phyloP scores from a whole-genome alignment of 108 stramenopile genomes.

The Skeletonema menzelii region DNA sequence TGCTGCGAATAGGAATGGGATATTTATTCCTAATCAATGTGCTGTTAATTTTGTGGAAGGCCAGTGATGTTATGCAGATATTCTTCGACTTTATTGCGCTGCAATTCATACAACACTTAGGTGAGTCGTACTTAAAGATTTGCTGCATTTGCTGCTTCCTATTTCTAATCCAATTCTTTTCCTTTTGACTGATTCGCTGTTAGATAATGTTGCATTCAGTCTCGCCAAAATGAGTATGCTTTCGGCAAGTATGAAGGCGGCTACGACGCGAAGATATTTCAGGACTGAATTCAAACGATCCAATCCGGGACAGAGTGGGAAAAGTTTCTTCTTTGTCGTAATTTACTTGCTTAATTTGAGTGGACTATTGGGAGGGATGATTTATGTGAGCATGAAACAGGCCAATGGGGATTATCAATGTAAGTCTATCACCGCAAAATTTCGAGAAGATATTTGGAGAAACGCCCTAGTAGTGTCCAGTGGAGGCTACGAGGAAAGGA shows the following conservation, averaged over 20 bases:
- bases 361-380: neutral
- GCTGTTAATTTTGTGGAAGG: neutral
- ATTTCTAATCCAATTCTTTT: too few species aligned
- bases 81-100: neutral
- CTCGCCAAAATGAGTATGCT: neutral
- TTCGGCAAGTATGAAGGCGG: neutral
- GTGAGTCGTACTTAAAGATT: neutral
- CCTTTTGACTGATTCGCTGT: too few species aligned
- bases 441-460: neutral
- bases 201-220: neutral
- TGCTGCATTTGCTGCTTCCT: neutral
- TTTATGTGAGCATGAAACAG: neutral
- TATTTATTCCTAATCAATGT: conserved; percentile 1
- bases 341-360: neutral
- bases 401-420: neutral
- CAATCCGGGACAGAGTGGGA: neutral
- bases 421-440: neutral
- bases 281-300: neutral
- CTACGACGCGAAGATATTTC: neutral
- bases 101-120: conserved; percentile 3
- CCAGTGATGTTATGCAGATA: neutral
- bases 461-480: neutral
- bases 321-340: neutral
- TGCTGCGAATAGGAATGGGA: neutral
- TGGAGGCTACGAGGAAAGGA: neutral